phyloP scores from a whole-genome alignment of 345 rosid species.

The Dipteronia sinensis region DNA sequence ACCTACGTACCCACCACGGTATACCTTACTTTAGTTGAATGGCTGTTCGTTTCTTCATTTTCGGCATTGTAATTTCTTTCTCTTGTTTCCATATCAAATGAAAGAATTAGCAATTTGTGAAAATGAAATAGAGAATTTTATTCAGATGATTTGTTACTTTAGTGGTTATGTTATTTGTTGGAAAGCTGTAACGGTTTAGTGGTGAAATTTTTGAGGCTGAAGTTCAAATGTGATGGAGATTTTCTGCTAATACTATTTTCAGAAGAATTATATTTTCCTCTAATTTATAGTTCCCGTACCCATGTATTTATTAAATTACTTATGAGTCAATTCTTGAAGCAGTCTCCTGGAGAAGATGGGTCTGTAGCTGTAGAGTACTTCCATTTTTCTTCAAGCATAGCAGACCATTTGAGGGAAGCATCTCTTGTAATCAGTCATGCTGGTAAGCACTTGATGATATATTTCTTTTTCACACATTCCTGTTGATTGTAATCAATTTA shows the following conservation, averaged over 20 bases:
- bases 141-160: not conserved
- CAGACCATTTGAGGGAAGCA: constrained; percentile 74
- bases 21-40: not conserved
- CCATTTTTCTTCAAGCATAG: constrained; percentile 87
- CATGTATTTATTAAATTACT: not conserved
- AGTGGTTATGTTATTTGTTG: not conserved
- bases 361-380: constrained; percentile 77
- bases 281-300: not conserved
- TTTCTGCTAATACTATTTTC: not conserved
- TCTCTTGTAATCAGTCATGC: constrained; percentile 96
- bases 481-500: not conserved
- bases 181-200: not conserved
- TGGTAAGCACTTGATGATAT: constrained; percentile 34
- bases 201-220: not conserved
- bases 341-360: constrained; percentile 68
- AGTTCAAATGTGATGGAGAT: not conserved
- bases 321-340: constrained; percentile 2
- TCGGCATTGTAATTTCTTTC: not conserved
- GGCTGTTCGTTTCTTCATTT: not conserved
- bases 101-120: not conserved
- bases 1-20: constrained; percentile 67
- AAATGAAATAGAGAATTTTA: not conserved
- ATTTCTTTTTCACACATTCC: not conserved
- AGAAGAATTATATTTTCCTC: not conserved
- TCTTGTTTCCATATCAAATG: not conserved